phyloP scores from a whole-genome alignment of 2,329 filamentous ascomycete species.

The Xylariaceae sp. region DNA sequence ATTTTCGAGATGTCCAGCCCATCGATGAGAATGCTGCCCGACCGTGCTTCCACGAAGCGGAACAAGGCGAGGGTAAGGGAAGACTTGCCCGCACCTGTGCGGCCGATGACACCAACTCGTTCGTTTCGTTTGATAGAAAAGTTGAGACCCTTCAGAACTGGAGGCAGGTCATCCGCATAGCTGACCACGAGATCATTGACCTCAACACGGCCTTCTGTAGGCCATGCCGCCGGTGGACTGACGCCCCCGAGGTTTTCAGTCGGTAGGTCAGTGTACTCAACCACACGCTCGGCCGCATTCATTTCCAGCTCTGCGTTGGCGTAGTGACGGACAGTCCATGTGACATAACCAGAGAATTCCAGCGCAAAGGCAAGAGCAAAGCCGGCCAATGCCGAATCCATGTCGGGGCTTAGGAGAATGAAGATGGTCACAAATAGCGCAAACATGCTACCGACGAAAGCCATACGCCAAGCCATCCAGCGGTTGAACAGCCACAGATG shows the following conservation, averaged over 20 bases:
- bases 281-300: conserved; percentile 70
- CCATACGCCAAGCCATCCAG: conserved; percentile 72
- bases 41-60: conserved; percentile 65
- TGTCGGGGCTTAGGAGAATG: conserved; percentile 54
- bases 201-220: conserved; percentile 65
- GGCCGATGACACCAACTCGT: conserved; percentile 69
- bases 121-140: conserved; percentile 63
- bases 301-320: conserved; percentile 69
- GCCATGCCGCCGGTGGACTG: conserved; percentile 66
- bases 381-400: conserved; percentile 66
- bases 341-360: conserved; percentile 58
- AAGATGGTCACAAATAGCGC: conserved; percentile 58
- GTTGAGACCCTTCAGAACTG: conserved; percentile 63
- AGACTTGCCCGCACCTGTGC: conserved; percentile 74
- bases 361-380: conserved; percentile 71
- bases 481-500: conserved; percentile 68
- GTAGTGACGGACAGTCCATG: conserved; percentile 39
- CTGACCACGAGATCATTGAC: conserved; percentile 65
- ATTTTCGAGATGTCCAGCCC: conserved; percentile 70
- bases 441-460: conserved; percentile 63
- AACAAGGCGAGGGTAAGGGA: conserved; percentile 70
- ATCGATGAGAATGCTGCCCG: conserved; percentile 64
- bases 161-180: conserved; percentile 65
- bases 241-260: conserved; percentile 60
- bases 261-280: conserved; percentile 66